phyloP scores from a whole-genome alignment of 2,329 filamentous ascomycete genomes.

The Ascochyta fabae region DNA sequence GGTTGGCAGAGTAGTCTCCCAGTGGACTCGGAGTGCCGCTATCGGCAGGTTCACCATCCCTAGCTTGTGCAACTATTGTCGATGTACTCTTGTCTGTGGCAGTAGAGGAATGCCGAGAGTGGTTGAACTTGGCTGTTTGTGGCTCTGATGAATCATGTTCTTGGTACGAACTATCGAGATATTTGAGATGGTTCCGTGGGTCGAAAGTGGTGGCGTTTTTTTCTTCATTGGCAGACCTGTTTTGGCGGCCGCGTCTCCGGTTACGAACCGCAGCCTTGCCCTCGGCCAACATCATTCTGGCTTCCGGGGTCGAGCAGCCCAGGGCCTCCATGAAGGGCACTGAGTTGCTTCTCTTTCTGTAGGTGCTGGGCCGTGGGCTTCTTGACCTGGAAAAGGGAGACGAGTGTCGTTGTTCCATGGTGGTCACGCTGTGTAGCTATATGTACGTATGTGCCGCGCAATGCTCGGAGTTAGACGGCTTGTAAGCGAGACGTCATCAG shows the following conservation, averaged over 20 bases:
- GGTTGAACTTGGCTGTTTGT: constrained; percentile 19
- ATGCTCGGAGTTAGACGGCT: constrained; percentile 24
- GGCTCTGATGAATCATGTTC: constrained; percentile 17
- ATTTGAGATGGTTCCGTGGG: constrained; percentile 41
- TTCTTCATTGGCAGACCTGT: constrained; percentile 27
- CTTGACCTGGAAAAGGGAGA: constrained; percentile 23
- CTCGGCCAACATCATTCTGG: constrained; percentile 44
- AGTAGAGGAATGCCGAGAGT: constrained; percentile 40
- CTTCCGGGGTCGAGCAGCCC: constrained; percentile 46
- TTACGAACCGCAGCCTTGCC: constrained; percentile 44
- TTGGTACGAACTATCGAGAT: constrained; percentile 29
- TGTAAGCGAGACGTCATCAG: constrained; percentile 31
- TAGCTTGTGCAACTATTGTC: constrained; percentile 30
- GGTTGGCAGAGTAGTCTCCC: constrained; percentile 45
- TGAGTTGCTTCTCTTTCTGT: constrained; percentile 47
- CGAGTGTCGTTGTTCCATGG: constrained; percentile 39
- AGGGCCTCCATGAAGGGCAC: constrained; percentile 44
- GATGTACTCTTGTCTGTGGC: constrained; percentile 40
- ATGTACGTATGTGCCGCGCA: neutral
- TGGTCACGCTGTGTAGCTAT: neutral
- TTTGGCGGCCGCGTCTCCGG: constrained; percentile 34
- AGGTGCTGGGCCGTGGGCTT: constrained; percentile 30
- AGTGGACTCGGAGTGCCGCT: constrained; percentile 27
- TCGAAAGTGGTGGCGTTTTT: constrained; percentile 31
- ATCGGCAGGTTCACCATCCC: constrained; percentile 10